Percentiles rank a stretch among this genome's conserved stretches.
Evolutionary conservation across 2,329 filamentous ascomycete genomes (phyloP).

Genomic region (Tolypocladium inflatum): DNA sequence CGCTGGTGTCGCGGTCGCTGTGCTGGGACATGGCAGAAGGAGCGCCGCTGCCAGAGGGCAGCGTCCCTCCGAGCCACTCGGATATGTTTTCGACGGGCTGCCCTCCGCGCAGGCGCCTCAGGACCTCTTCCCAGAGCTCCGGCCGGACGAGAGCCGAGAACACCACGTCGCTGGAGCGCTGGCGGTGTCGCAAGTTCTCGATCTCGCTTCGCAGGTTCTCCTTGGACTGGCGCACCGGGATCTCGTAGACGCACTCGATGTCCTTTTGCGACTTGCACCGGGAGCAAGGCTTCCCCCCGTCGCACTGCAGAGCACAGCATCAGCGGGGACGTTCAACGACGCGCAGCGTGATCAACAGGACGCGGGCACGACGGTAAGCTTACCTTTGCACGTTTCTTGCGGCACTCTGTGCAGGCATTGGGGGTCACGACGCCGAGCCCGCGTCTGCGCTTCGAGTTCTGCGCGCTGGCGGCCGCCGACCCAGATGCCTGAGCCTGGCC

Average conservation of each 20-base stretch:
- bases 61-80: slow-evolving; percentile 36
- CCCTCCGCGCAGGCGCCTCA: slow-evolving; percentile 42
- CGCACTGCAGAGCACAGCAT: slow-evolving; percentile 34
- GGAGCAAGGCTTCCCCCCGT: slow-evolving; percentile 46
- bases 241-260: slow-evolving; percentile 49
- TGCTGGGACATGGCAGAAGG: slow-evolving; percentile 16
- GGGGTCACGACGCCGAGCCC: slow-evolving; percentile 48
- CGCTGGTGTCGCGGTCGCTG: slow-evolving; percentile 7
- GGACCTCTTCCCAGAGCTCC: slow-evolving; percentile 43
- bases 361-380: slow-evolving; percentile 1
- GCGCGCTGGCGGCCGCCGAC: slow-evolving; percentile 17
- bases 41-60: slow-evolving; percentile 19
- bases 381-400: slow-evolving; percentile 54
- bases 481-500: slow-evolving; percentile 9
- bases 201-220: slow-evolving; percentile 52
- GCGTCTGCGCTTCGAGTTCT: slow-evolving; percentile 39
- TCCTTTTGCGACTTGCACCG: slow-evolving; percentile 46
- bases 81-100: slow-evolving; percentile 46
- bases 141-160: slow-evolving; percentile 43
- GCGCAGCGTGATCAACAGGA: neutral
- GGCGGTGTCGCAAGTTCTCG: slow-evolving; percentile 43
- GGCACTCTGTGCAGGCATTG: slow-evolving; percentile 52
- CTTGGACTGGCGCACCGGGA: slow-evolving; percentile 55
- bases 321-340: neutral
- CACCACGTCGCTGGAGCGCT: slow-evolving; percentile 45